These are phyloP conservation scores for Taxawa tesnikishii DNA, from an alignment of 2,329 filamentous ascomycete species.

Conservation along the genomic window DNA sequence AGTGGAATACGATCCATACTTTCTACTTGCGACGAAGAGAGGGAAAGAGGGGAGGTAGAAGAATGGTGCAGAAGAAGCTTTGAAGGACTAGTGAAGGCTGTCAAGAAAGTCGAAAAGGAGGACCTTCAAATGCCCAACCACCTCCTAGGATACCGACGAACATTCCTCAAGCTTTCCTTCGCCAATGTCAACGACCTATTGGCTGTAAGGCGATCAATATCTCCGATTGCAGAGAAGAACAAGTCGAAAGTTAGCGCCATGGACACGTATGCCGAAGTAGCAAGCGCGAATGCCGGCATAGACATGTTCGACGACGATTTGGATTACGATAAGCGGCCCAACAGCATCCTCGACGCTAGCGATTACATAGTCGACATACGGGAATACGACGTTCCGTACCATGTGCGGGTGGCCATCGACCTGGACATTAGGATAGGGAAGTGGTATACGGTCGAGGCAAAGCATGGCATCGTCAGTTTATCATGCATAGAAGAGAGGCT, in stretches of 20 bases:
- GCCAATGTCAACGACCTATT: slow-evolving; percentile 78
- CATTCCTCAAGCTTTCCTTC: slow-evolving; percentile 78
- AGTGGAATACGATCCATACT: slow-evolving; percentile 93
- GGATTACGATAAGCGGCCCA: slow-evolving; percentile 64
- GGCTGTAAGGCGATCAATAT: slow-evolving; percentile 69
- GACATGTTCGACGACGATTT: slow-evolving; percentile 84
- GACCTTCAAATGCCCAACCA: slow-evolving; percentile 78
- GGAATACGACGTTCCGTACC: slow-evolving; percentile 98
- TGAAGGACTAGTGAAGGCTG: slow-evolving; percentile 69
- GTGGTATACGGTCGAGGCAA: slow-evolving; percentile 93
- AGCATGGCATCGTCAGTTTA: slow-evolving; percentile 77
- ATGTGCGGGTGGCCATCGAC: slow-evolving; percentile 97
- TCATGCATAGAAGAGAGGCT: slow-evolving; percentile 77
- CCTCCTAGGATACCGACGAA: slow-evolving; percentile 77
- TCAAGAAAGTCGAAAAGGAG: slow-evolving; percentile 76
- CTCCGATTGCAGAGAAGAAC: slow-evolving; percentile 91
- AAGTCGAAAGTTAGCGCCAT: slow-evolving; percentile 92
- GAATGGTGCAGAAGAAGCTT: slow-evolving; percentile 77
- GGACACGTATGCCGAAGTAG: slow-evolving; percentile 96
- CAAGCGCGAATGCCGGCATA: slow-evolving; percentile 71
- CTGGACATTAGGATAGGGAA: slow-evolving; percentile 87
- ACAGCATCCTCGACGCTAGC: slow-evolving; percentile 68
- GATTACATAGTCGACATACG: slow-evolving; percentile 97
- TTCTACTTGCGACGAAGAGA: slow-evolving; percentile 79
- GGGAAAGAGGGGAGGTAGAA: slow-evolving; percentile 86